Evolutionary conservation across 768 basidiomycete species (phyloP), one percentile per base, ranked within the genome.

Genomic region (Suillus americanus): DNA sequence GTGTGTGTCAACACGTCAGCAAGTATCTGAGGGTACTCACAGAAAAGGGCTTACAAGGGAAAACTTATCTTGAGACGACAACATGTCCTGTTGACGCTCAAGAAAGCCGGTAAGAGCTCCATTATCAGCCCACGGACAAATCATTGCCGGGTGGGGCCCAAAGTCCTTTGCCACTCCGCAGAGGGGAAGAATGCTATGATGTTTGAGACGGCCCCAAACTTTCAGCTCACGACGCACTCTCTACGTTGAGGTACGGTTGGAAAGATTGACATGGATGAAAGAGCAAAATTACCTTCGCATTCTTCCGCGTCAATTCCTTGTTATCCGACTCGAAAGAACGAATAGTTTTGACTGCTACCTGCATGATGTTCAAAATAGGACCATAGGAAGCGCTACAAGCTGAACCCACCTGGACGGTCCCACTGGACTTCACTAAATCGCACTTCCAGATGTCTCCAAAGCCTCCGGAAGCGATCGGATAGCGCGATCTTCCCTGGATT

Each of bases 361-460:
- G 9, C 18, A 8, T 33, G 30, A 45, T 13, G 14, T 12, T 63
- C 41, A 59, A 20, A 3, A 38, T 16, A 30, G 38, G 9, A 45
- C 37, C 5, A 9, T 40, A 37, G 13, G 33, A 37, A n/a, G 35
- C 1, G 6, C n/a, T 14, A 13, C n/a, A 14, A 33, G 54, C 12
- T 37, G 35, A 37, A 6, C 54, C 9, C 51, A 46, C 33, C 35
- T 35, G 33, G 12, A 50, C 16, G 48, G n/a, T 23, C 16, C 10
- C 54, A 55, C n/a, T 14, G 12, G n/a, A 3, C 13, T n/a, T 55
- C 33, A 37, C 54, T 55, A 62, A 43, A 43, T 65, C 66, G 6
- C 73, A 75, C 59, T 74, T 65, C 73, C 73, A 74, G 23, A 74
- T 56, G 56, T 75, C 73, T 37, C 67, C 73, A 35, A 66, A 74